Base-by-base conservation (phyloP, 495 filamentous ascomycete species). In the Immersiella caudata region DNA sequence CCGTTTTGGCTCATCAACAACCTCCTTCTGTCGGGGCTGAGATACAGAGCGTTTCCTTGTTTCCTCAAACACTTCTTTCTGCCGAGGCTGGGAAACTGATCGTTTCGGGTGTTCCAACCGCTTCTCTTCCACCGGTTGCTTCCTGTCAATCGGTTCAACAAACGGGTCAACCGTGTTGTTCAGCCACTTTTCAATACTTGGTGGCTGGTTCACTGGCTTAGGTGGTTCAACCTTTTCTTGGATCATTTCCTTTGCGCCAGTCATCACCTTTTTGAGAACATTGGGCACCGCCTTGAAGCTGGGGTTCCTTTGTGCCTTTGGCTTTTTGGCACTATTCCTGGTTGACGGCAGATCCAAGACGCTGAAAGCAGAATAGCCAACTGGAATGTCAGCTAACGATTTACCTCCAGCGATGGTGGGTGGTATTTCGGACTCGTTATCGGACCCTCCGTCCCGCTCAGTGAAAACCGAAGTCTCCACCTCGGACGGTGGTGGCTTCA, bases 131-230 rank as follows among this genome's bases (percentile, higher is more conserved):
- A 62, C 66, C 3, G 73, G 69, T 52, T 74, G 66, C 11, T 58
- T 52, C 60, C 69, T 74, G 6, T 69, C 9, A 14, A 84, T 76
- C 26, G 79, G 67, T 22, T 92, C 89, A 22, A 90, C 70, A 68
- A 93, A 93, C 8, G 91, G 90, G 70, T 94, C 91, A 12, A 87
- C 82, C 1, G 90, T 92, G 24, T 82, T 83, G 59, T 89, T 89
- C 35, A 94, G 78, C 91, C 91, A 94, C 2, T 88, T 88, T 77
- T 93, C 90, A 55, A 94, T 92, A 67, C 79, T 91, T 70, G 74
- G 83, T 2, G 85, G 84, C 26, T 82, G 77, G 59, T 86, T 85
- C 25, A 46, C 64, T 1, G 79, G 80, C 54, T 79, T 79, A 6
- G 84, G 82, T 22, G 81, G 81, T 21, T 87, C 85, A 46, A 76